Base-by-base conservation (phyloP, 768 basidiomycete species). In the Pulveroboletus sp. region DNA sequence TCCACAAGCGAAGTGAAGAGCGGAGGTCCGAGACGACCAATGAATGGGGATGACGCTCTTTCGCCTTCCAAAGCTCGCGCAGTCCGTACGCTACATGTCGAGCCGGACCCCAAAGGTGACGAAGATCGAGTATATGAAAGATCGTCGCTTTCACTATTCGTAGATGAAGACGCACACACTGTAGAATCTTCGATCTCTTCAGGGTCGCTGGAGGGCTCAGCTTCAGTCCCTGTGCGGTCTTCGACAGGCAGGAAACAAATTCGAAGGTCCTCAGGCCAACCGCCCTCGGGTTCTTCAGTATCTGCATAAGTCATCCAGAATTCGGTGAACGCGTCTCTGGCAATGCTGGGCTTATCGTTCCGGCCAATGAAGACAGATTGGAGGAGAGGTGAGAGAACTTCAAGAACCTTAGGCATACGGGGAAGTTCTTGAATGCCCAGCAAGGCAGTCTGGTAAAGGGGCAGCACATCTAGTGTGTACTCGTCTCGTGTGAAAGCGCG, bases 381-480 rank as follows among this genome's bases (percentile, higher is more conserved):
- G 8, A 90, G 58, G 3, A 87, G 57, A 6, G 74, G 62, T 0
- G 72, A 68, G n/a, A 86, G 65, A 1, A 61, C 52, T n/a, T 73
- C 69, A 24, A 89, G 66, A n/a, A 70, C 69, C 7, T 64, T 57
- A 12, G 69, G 34, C 1, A 66, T 69, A 5, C 58, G 60, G 1
- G 79, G 75, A 4, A 84, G 67, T 4, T 69, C 67, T 50, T 76
- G 77, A 27, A 86, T 69, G 45, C 72, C 68, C 45, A 83, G 56
- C 35, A 87, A 59, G 31, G 76, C 66, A 12, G 76, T 80, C 59
- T 86, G 75, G 56, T 89, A 91, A 43, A 89, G 59, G 0, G 80
- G 75, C 13, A 85, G 60, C 48, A 86, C 74, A 61, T 87, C 84
- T 52, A 79, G 72, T 16, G 68, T 67, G 49, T 87, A 78, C 43